Percentiles rank a stretch among this genome's conserved stretches.
These are phyloP conservation scores for Nothophaeocryptopus gaeumannii DNA, from an alignment of 2,329 filamentous ascomycete species.

Conservation along the genomic window DNA sequence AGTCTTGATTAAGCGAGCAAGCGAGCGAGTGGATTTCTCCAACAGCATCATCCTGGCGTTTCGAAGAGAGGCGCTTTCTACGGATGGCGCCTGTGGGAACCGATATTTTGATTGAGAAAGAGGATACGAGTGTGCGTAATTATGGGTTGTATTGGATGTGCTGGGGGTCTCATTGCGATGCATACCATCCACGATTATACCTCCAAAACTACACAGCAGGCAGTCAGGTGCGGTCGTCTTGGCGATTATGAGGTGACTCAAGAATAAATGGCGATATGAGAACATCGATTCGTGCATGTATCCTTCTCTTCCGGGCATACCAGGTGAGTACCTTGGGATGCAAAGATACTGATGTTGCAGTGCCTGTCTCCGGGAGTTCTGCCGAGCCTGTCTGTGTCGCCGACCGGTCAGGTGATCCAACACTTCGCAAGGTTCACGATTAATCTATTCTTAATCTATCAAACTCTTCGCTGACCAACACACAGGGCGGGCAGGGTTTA, in stretches of 20 bases:
- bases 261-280: background rate
- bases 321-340: too few relatives aligned
- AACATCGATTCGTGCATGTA: too few relatives aligned
- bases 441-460: background rate
- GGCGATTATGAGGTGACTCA: background rate
- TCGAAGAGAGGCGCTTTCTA: slow-evolving; percentile 5
- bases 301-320: too few relatives aligned
- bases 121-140: slow-evolving; percentile 8
- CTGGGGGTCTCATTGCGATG: background rate
- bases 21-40: slow-evolving; percentile 15
- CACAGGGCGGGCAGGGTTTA: too few relatives aligned
- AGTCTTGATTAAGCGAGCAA: slow-evolving; percentile 20
- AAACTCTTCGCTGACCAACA: background rate
- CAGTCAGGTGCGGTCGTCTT: background rate
- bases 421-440: too few relatives aligned
- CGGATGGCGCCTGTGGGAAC: slow-evolving; percentile 2
- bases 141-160: slow-evolving; percentile 4
- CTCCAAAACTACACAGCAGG: background rate
- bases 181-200: background rate
- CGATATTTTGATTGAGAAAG: slow-evolving; percentile 2
- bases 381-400: too few relatives aligned
- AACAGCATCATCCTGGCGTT: slow-evolving; percentile 16
- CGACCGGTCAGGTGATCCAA: too few relatives aligned
- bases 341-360: too few relatives aligned
- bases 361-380: too few relatives aligned